Conservation (phyloP, 139 green algal species). For the Chlamydomonas schloesseri region DNA sequence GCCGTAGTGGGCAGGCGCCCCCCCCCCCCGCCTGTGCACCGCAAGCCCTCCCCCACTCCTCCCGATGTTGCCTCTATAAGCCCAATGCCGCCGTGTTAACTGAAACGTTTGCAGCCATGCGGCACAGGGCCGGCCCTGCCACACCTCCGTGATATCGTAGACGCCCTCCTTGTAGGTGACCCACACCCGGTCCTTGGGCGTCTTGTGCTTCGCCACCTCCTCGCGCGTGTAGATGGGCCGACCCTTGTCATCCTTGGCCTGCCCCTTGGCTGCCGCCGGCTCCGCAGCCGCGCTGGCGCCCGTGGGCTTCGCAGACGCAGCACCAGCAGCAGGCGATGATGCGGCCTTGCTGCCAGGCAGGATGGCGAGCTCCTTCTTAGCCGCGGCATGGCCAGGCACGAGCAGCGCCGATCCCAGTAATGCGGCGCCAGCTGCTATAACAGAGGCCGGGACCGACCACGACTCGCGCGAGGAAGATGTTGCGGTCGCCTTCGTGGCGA, state of each 20-base stretch:
- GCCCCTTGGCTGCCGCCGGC: not conserved
- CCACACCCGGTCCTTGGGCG: constrained; percentile 79
- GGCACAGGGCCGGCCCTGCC: no score
- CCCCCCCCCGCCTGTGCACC: no score
- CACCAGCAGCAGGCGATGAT: no score
- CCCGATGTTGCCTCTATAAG: no score
- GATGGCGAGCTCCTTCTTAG: not conserved
- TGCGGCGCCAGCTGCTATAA: not conserved
- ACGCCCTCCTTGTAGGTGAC: constrained; percentile 87
- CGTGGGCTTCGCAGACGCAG: no score
- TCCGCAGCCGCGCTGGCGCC: not conserved
- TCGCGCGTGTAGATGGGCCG: constrained; percentile 40
- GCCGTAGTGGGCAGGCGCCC: no score
- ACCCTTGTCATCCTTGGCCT: constrained; percentile 24
- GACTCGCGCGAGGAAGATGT: no score
- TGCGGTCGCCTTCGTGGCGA: no score
- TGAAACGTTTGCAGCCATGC: no score
- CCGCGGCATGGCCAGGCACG: no score
- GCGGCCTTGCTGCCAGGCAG: not conserved
- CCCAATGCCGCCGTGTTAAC: no score
- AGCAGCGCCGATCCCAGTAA: not conserved
- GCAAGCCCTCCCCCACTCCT: no score
- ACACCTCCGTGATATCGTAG: constrained; percentile 89
- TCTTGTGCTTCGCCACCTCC: constrained; percentile 86
- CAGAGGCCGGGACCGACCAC: not conserved